Percentiles rank a stretch among this genome's conserved stretches.
phyloP scores from a whole-genome alignment of 208 protist genomes.

The Trypanosoma mega region DNA sequence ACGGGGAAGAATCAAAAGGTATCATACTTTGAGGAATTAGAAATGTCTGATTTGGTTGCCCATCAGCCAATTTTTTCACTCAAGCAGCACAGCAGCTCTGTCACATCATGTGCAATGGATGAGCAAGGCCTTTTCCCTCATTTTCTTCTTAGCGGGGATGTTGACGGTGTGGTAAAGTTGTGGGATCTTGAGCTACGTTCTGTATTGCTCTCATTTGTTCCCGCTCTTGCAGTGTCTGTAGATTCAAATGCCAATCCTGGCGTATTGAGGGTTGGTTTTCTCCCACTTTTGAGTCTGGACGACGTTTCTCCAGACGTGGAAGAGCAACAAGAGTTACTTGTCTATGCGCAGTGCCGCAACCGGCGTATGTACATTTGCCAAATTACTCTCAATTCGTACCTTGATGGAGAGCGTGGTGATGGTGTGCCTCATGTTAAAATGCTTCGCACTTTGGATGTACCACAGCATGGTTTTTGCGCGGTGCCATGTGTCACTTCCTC shows the following conservation, averaged over 20 bases:
- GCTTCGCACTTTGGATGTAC: constrained; percentile 46
- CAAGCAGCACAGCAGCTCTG: constrained; percentile 43
- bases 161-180: constrained; percentile 52
- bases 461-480: constrained; percentile 73
- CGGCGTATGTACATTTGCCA: constrained; percentile 70
- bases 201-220: constrained; percentile 40
- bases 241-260: constrained; percentile 17
- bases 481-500: constrained; percentile 25
- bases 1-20: too few relatives aligned
- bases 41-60: constrained; percentile 7
- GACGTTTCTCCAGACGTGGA: not conserved
- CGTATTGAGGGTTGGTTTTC: constrained; percentile 36
- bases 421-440: constrained; percentile 16
- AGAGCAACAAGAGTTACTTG: constrained; percentile 13
- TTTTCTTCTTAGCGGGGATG: constrained; percentile 61
- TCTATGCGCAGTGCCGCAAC: constrained; percentile 85
- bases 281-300: constrained; percentile 7
- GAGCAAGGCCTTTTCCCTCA: constrained; percentile 37
- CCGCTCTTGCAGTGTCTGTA: not conserved
- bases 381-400: not conserved
- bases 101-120: constrained; percentile 59
- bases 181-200: constrained; percentile 68
- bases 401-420: constrained; percentile 1
- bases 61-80: constrained; percentile 75
- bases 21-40: too few relatives aligned